phyloP scores from a whole-genome alignment of 2,329 filamentous ascomycete genomes.

The Ophiobolus disseminans region DNA sequence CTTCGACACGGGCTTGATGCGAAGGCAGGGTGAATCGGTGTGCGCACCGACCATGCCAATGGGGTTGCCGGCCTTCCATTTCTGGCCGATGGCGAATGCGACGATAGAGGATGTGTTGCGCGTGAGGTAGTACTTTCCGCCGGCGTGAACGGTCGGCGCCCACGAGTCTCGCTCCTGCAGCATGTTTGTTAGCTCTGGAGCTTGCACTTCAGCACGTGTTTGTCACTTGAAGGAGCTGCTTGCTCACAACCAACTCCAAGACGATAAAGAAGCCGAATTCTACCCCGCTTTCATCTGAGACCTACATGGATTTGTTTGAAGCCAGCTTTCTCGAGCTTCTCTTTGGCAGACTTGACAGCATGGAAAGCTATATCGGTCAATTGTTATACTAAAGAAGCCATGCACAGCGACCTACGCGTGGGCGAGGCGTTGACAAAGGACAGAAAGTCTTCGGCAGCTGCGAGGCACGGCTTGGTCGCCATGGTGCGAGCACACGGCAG shows the following conservation, averaged over 20 bases:
- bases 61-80: conserved; percentile 91
- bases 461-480: conserved; percentile 50
- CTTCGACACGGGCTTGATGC: conserved; percentile 93
- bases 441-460: conserved; percentile 78
- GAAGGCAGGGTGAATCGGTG: conserved; percentile 90
- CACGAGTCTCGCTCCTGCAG: conserved; percentile 84
- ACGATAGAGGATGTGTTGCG: conserved; percentile 92
- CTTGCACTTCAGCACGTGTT: too few relatives aligned
- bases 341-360: conserved; percentile 80
- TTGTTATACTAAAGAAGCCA: neutral
- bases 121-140: conserved; percentile 95
- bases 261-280: too few relatives aligned
- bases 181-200: conserved; percentile 1
- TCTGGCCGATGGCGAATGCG: conserved; percentile 87
- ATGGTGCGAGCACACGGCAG: conserved; percentile 37
- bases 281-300: neutral
- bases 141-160: conserved; percentile 78
- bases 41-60: conserved; percentile 94
- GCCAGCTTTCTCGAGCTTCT: conserved; percentile 79
- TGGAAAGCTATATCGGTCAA: conserved; percentile 79
- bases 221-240: too few relatives aligned
- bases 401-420: conserved; percentile 69
- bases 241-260: too few relatives aligned
- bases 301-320: conserved; percentile 80
- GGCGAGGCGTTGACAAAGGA: conserved; percentile 95